phyloP scores from a whole-genome alignment of 1,284 basidiomycete species.

The Rhodotorula sp. region DNA sequence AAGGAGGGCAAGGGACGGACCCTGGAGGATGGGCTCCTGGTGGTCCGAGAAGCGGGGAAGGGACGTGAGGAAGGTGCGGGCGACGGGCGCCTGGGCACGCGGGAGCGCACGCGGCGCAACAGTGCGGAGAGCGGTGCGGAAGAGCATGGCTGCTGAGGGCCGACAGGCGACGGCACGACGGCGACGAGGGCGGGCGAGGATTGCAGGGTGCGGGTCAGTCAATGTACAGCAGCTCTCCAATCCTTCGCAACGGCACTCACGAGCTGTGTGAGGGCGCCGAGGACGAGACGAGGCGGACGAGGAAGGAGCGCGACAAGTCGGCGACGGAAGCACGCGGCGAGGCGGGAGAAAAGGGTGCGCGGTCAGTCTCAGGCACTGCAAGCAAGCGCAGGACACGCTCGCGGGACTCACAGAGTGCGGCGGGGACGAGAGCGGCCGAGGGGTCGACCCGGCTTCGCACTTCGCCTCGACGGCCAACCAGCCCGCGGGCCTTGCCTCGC shows the following conservation, averaged over 20 bases:
- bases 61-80: conserved; percentile 35
- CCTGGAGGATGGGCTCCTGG: conserved; percentile 37
- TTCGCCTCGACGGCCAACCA: not conserved
- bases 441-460: not conserved
- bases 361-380: too few species aligned
- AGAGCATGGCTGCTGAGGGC: conserved; percentile 24
- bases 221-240: too few species aligned
- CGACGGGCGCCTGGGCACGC: conserved; percentile 24
- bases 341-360: not conserved
- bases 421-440: not conserved
- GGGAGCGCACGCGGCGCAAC: conserved; percentile 24
- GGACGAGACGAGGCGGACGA: not conserved
- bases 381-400: not conserved
- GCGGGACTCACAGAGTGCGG: not conserved
- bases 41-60: conserved; percentile 24
- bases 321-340: not conserved
- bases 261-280: not conserved
- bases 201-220: not conserved
- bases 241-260: too few species aligned
- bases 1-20: conserved; percentile 1
- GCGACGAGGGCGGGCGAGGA: not conserved
- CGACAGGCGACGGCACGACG: not conserved
- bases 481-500: not conserved
- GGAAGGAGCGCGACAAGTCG: not conserved
- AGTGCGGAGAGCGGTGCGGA: conserved; percentile 21